Conservation (phyloP, 345 rosid genomes). For the Salix dunnii region DNA sequence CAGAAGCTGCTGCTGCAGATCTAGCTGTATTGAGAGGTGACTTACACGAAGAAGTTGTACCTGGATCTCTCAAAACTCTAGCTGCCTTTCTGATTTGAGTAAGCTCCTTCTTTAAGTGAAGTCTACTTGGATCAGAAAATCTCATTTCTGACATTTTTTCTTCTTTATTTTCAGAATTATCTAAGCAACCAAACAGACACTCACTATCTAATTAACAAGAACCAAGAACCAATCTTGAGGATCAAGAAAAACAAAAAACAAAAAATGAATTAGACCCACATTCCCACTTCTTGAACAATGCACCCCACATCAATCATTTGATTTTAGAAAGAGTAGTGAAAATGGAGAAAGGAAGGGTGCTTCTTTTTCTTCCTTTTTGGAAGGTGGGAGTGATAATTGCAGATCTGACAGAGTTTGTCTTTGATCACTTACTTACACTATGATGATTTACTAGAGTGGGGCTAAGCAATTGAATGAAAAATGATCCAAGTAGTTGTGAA, state of each 20-base stretch:
- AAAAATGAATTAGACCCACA: neutral
- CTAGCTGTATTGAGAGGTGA: slow-evolving; percentile 69
- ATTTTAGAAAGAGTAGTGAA: neutral
- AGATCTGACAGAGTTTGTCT: neutral
- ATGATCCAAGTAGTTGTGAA: neutral
- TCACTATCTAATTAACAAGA: neutral
- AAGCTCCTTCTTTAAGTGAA: slow-evolving; percentile 82
- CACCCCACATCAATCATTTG: neutral
- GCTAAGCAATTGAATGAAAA: neutral
- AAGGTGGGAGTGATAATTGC: neutral
- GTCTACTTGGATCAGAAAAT: slow-evolving; percentile 63
- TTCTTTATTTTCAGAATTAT: neutral
- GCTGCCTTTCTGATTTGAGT: slow-evolving; percentile 90
- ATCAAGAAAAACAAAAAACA: neutral
- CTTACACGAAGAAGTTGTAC: slow-evolving; percentile 78
- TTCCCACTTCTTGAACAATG: neutral
- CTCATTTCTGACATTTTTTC: slow-evolving; percentile 52
- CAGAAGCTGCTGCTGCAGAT: slow-evolving; percentile 42
- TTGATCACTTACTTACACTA: neutral
- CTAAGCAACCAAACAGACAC: neutral
- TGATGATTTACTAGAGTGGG: neutral
- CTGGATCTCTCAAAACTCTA: slow-evolving; percentile 87
- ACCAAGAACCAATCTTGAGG: neutral
- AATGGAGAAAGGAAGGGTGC: neutral
- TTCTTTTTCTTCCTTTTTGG: neutral